Conservation (phyloP, 495 filamentous ascomycete genomes). For the Xylaria intraflava region DNA sequence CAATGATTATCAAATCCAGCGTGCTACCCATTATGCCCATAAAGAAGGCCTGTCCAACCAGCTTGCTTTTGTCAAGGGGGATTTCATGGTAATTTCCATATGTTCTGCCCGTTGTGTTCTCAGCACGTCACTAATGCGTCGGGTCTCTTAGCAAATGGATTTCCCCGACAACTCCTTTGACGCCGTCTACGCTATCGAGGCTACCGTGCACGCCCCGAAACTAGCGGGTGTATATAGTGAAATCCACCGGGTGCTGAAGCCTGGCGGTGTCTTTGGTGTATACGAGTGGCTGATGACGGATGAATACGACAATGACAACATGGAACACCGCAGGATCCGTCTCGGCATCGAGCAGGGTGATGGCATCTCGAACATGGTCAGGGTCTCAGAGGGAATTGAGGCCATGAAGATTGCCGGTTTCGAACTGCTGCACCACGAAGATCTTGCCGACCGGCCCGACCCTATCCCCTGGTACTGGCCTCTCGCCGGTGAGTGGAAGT, state of each 20-base stretch:
- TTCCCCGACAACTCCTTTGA: conserved; percentile 91
- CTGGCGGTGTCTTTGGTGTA: conserved; percentile 91
- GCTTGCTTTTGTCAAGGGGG: conserved; percentile 86
- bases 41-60: conserved; percentile 77
- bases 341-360: conserved; percentile 95
- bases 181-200: conserved; percentile 96
- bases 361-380: conserved; percentile 98
- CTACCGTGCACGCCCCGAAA: conserved; percentile 89
- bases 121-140: not conserved
- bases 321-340: conserved; percentile 82
- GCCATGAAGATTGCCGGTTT: conserved; percentile 91
- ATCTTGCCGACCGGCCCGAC: conserved; percentile 78
- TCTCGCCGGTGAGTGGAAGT: conserved; percentile 68
- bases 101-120: not conserved
- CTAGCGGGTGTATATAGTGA: conserved; percentile 92
- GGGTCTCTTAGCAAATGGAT: conserved; percentile 76
- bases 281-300: conserved; percentile 99
- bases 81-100: conserved; percentile 77
- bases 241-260: conserved; percentile 93
- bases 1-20: conserved; percentile 99
- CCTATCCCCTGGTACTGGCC: conserved; percentile 92
- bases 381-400: conserved; percentile 69
- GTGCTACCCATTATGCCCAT: conserved; percentile 76
- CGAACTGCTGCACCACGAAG: conserved; percentile 77
- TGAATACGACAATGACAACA: conserved; percentile 81